These are phyloP conservation scores for Purpureocillium takamizusanense DNA, from an alignment of 2,329 filamentous ascomycete genomes.

Conservation along the genomic window DNA sequence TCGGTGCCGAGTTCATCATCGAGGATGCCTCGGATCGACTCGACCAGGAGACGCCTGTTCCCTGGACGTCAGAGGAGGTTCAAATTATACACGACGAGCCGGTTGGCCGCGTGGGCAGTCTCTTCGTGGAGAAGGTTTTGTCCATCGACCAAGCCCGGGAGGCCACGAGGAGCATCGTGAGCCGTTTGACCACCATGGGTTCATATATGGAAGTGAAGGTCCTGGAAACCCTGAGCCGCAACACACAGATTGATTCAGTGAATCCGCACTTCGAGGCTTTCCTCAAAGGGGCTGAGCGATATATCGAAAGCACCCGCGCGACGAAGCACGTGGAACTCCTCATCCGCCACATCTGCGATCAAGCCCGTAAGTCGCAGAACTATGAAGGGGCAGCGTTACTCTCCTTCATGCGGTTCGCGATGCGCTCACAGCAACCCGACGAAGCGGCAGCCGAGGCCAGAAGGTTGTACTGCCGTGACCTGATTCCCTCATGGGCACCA, in stretches of 20 bases:
- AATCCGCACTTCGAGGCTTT: constrained; percentile 42
- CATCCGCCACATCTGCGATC: constrained; percentile 31
- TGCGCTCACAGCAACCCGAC: constrained; percentile 18
- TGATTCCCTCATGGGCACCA: constrained; percentile 40
- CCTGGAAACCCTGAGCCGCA: constrained; percentile 40
- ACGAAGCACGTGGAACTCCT: constrained; percentile 25
- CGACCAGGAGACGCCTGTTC: constrained; percentile 24
- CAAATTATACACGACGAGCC: constrained; percentile 32
- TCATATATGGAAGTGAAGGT: constrained; percentile 42
- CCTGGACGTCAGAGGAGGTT: constrained; percentile 37
- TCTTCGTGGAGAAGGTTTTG: constrained; percentile 60
- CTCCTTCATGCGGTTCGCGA: constrained; percentile 27
- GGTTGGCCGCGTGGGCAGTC: constrained; percentile 25
- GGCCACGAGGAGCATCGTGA: constrained; percentile 47
- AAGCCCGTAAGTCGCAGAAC: constrained; percentile 35
- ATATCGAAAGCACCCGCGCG: constrained; percentile 34
- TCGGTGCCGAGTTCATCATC: constrained; percentile 25
- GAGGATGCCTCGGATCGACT: constrained; percentile 31
- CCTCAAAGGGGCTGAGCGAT: constrained; percentile 46
- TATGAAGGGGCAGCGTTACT: constrained; percentile 40
- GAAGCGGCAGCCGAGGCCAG: constrained; percentile 12
- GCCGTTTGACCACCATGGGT: constrained; percentile 44
- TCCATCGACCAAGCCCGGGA: constrained; percentile 47
- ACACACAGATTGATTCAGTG: constrained; percentile 37
- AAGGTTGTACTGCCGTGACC: constrained; percentile 12